Evolutionary conservation across 2,329 filamentous ascomycete genomes (phyloP).

Genomic region (Sarocladiaceae sp.): DNA sequence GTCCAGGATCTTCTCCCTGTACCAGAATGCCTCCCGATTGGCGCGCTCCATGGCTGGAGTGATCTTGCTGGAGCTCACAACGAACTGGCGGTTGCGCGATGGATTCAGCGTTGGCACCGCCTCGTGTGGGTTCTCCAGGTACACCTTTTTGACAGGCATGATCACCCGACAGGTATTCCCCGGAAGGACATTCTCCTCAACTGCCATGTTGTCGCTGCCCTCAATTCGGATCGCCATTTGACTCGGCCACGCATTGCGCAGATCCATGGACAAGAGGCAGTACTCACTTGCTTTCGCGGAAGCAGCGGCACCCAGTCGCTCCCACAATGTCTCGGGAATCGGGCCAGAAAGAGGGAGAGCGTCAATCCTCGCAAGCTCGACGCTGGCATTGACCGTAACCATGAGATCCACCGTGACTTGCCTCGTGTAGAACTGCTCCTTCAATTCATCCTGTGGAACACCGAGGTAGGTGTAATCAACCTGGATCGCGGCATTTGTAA

Average conservation of each 20-base stretch:
- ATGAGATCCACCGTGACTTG: constrained; percentile 75
- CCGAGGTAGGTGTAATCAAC: constrained; percentile 85
- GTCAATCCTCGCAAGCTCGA: constrained; percentile 77
- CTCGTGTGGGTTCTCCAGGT: constrained; percentile 68
- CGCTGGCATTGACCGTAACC: constrained; percentile 85
- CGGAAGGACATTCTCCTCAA: constrained; percentile 54
- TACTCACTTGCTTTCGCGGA: constrained; percentile 50
- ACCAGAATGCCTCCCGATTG: constrained; percentile 84
- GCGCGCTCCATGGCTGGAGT: constrained; percentile 73
- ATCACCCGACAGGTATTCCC: constrained; percentile 69
- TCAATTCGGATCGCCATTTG: constrained; percentile 62
- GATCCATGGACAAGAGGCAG: constrained; percentile 74
- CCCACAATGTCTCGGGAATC: constrained; percentile 58
- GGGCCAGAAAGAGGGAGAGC: constrained; percentile 65
- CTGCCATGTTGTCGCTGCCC: constrained; percentile 39
- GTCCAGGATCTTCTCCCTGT: constrained; percentile 72
- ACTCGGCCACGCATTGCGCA: constrained; percentile 86
- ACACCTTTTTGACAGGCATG: constrained; percentile 68
- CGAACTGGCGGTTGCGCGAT: constrained; percentile 82
- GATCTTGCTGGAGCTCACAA: constrained; percentile 74
- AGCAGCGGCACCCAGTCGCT: constrained; percentile 29
- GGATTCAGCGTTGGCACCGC: constrained; percentile 76
- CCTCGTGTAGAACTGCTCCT: constrained; percentile 73
- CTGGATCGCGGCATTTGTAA: constrained; percentile 73
- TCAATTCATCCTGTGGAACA: constrained; percentile 57